A percentile compares a stretch with the other conserved stretches of the same genome.
phyloP scores from a whole-genome alignment of 2,329 filamentous ascomycete genomes.

The Paracorniculantispora psalliotae region DNA sequence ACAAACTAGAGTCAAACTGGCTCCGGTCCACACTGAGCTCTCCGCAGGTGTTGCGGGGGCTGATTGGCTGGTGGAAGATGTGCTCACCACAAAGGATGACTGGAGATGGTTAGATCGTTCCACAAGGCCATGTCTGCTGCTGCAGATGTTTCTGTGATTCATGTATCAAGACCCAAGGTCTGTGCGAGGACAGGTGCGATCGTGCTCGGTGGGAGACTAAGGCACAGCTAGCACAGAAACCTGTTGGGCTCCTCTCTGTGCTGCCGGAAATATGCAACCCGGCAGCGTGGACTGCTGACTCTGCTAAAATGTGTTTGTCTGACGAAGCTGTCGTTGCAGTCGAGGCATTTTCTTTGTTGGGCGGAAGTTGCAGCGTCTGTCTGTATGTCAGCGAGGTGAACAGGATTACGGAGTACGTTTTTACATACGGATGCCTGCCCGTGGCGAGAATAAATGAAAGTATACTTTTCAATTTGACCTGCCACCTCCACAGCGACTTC shows the following conservation, averaged over 20 bases:
- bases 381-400: not conserved
- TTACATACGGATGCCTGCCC: not conserved
- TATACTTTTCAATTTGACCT: constrained; percentile 1
- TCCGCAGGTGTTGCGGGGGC: not conserved
- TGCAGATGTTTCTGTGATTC: constrained; percentile 1
- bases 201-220: not conserved
- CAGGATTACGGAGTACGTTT: not conserved
- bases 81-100: not conserved
- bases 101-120: constrained; percentile 4
- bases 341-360: too few relatives aligned
- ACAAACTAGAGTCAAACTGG: not conserved
- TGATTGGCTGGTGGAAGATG: not conserved
- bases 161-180: constrained; percentile 2
- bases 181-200: constrained; percentile 10
- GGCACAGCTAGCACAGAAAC: not conserved
- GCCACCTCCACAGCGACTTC: not conserved
- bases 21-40: not conserved
- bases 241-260: not conserved
- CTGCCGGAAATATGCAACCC: not conserved
- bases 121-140: not conserved
- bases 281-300: too few relatives aligned
- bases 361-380: not conserved
- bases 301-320: not conserved
- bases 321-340: too few relatives aligned
- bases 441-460: not conserved